A percentile compares a stretch with the other conserved stretches of the same genome.
Evolutionary conservation across 2,329 filamentous ascomycete species (phyloP).

Genomic region (Trichophyton mentagrophytes): DNA sequence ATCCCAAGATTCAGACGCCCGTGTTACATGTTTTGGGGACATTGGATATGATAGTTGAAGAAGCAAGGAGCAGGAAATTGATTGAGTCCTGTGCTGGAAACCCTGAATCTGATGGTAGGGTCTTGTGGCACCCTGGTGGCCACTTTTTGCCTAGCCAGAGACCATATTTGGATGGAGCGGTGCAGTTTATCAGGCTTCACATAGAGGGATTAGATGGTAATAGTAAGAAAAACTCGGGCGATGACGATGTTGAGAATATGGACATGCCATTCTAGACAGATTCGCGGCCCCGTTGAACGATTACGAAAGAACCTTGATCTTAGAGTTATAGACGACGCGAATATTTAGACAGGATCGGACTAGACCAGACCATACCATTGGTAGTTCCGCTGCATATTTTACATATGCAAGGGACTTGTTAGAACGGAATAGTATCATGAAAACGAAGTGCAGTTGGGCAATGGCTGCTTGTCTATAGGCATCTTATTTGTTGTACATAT

Average conservation of each 20-base stretch:
- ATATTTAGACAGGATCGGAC: neutral
- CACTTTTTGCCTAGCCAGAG: slow-evolving; percentile 79
- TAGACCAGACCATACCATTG: neutral
- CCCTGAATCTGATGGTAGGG: slow-evolving; percentile 39
- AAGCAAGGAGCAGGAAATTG: slow-evolving; percentile 54
- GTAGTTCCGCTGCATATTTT: neutral
- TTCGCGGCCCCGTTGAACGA: neutral
- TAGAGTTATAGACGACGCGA: slow-evolving; percentile 1
- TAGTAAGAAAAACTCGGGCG: slow-evolving; percentile 16
- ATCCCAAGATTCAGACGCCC: slow-evolving; percentile 59
- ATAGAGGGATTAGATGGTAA: slow-evolving; percentile 33
- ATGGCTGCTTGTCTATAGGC: neutral
- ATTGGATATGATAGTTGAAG: slow-evolving; percentile 78
- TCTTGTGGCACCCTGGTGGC: slow-evolving; percentile 69
- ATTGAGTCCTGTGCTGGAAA: slow-evolving; percentile 50
- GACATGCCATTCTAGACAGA: slow-evolving; percentile 48
- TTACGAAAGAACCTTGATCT: neutral
- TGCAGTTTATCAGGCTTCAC: slow-evolving; percentile 53
- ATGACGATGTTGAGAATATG: slow-evolving; percentile 54
- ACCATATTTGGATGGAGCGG: slow-evolving; percentile 65
- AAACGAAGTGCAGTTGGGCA: neutral
- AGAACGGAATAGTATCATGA: neutral
- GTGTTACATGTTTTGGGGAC: slow-evolving; percentile 71
- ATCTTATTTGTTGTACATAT: neutral
- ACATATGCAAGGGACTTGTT: neutral